Evolutionary conservation across 108 stramenopile species (phyloP).

Genomic region (Discostella stelligeroides): DNA sequence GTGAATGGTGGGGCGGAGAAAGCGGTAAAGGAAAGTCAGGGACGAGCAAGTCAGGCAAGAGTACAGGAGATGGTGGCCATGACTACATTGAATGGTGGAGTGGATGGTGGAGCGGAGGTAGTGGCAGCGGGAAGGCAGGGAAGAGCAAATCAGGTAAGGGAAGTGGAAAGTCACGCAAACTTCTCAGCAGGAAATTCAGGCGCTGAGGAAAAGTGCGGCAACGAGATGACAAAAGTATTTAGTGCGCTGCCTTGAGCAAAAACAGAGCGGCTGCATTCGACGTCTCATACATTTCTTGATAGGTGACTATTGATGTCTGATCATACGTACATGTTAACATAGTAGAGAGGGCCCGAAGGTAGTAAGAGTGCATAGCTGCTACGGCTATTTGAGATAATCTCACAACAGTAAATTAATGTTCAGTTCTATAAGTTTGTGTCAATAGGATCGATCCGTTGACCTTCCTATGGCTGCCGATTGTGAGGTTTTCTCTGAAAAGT

Average conservation of each 20-base stretch:
- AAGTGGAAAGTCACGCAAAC: neutral
- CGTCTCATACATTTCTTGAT: too few species aligned
- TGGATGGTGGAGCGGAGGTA: neutral
- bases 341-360: too few species aligned
- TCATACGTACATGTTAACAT: too few species aligned
- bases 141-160: too few species aligned
- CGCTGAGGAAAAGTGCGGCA: neutral
- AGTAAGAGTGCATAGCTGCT: too few species aligned
- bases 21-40: neutral
- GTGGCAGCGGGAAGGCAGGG: neutral
- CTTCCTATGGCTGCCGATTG: constrained; percentile 27
- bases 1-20: too few species aligned
- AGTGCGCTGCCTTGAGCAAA: neutral
- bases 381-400: too few species aligned
- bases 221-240: too few species aligned
- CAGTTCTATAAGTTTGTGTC: neutral
- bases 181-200: constrained; percentile 2
- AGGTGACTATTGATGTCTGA: too few species aligned
- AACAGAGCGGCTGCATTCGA: neutral
- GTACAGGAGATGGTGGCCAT: neutral
- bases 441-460: constrained; percentile 39
- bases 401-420: constrained; percentile 2
- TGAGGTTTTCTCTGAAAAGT: constrained; percentile 22
- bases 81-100: neutral
- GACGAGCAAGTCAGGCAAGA: constrained; percentile 1